A percentile compares a stretch with the other conserved stretches of the same genome.
phyloP scores from a whole-genome alignment of 306 rosid genomes.

The Cyamopsis tetragonoloba region DNA sequence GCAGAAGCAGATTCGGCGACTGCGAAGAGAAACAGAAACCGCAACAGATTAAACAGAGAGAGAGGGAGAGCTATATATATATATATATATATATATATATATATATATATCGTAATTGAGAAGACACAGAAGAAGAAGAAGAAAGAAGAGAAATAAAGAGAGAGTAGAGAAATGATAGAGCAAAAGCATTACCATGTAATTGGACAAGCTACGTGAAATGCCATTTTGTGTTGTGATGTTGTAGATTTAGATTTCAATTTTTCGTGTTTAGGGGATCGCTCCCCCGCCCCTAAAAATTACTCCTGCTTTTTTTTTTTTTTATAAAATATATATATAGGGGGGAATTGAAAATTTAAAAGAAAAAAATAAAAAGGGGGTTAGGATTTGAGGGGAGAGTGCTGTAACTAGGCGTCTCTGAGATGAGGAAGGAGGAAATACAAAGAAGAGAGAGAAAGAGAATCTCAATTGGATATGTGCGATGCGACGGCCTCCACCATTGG shows the following conservation, averaged over 20 bases:
- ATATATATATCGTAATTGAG: background rate
- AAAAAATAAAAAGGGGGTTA: background rate
- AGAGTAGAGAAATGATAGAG: background rate
- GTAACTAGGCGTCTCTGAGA: constrained; percentile 18
- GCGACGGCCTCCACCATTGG: background rate
- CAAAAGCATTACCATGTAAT: constrained; percentile 34
- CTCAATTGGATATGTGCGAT: background rate
- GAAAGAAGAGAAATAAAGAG: background rate
- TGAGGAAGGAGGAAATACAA: constrained; percentile 32
- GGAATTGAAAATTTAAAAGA: constrained; percentile 4
- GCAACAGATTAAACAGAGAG: background rate
- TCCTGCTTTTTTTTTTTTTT: constrained; percentile 11
- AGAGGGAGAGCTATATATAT: background rate
- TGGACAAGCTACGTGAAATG: constrained; percentile 49
- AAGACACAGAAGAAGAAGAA: background rate
- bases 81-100: background rate
- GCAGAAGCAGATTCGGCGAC: constrained; percentile 41
- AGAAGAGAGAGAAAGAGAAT: background rate
- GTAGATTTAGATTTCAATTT: constrained; percentile 41
- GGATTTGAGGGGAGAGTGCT: constrained; percentile 28
- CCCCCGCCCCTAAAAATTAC: constrained; percentile 26
- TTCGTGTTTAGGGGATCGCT: constrained; percentile 36
- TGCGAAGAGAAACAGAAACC: background rate
- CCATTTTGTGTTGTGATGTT: constrained; percentile 30
- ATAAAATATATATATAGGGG: background rate